Conservation (phyloP, 2,329 filamentous ascomycete species). For the Gnomoniopsis smithogilvyi region DNA sequence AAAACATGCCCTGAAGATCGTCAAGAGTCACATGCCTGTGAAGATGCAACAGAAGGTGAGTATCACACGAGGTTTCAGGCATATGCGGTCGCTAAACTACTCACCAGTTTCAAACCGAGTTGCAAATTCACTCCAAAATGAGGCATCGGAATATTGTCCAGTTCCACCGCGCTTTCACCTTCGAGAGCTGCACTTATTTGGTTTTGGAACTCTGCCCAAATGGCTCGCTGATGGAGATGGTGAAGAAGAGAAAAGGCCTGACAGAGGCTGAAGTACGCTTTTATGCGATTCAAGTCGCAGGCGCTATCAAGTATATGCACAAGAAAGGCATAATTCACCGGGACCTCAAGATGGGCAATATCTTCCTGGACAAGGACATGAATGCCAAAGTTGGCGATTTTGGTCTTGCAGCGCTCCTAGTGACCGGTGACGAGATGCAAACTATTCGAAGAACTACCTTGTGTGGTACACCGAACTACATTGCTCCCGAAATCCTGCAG, state of each 20-base stretch:
- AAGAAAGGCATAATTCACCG: slow-evolving; percentile 93
- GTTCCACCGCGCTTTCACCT: slow-evolving; percentile 91
- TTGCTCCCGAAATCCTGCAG: slow-evolving; percentile 92
- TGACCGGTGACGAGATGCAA: slow-evolving; percentile 87
- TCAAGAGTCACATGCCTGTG: slow-evolving; percentile 75
- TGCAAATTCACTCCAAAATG: slow-evolving; percentile 99
- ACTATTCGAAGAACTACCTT: slow-evolving; percentile 84
- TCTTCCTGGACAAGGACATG: slow-evolving; percentile 93
- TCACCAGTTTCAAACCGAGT: slow-evolving; percentile 68
- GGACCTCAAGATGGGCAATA: slow-evolving; percentile 96
- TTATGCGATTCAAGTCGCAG: slow-evolving; percentile 91
- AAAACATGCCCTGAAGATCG: slow-evolving; percentile 75
- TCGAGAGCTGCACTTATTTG: slow-evolving; percentile 84
- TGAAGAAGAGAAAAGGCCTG: slow-evolving; percentile 84
- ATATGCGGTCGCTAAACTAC: slow-evolving; percentile 8
- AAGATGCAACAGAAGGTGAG: slow-evolving; percentile 82
- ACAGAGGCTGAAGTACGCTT: slow-evolving; percentile 93
- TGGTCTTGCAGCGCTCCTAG: slow-evolving; percentile 84
- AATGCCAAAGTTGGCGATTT: slow-evolving; percentile 98
- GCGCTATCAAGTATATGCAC: slow-evolving; percentile 98
- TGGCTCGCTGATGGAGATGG: slow-evolving; percentile 96
- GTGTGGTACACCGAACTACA: slow-evolving; percentile 97
- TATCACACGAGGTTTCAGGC: slow-evolving; percentile 6
- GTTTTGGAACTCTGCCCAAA: slow-evolving; percentile 93
- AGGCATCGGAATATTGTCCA: slow-evolving; percentile 93